These are phyloP conservation scores for Gossypium arboreum DNA, from an alignment of 345 rosid species.

Conservation along the genomic window DNA sequence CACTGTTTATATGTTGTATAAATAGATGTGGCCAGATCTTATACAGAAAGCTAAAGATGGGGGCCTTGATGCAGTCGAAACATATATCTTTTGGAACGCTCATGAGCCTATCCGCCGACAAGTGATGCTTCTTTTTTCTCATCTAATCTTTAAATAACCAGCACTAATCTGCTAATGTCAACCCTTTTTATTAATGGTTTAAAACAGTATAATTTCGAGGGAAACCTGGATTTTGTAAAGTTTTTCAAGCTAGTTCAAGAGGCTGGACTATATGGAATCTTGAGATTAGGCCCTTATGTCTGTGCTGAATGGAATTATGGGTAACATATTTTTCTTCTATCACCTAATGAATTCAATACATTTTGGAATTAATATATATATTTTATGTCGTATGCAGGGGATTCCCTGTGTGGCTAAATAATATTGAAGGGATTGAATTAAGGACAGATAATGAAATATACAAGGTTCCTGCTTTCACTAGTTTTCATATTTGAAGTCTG, in stretches of 20 bases:
- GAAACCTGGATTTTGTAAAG: slow-evolving; percentile 37
- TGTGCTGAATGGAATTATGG: slow-evolving; percentile 65
- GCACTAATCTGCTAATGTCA: not conserved
- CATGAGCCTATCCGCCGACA: slow-evolving; percentile 48
- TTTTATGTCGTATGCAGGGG: slow-evolving; percentile 25
- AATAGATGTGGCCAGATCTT: slow-evolving; percentile 59
- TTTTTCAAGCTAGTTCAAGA: slow-evolving; percentile 39
- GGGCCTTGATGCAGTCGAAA: slow-evolving; percentile 49
- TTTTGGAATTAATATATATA: not conserved
- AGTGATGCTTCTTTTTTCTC: not conserved
- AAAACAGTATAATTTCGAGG: slow-evolving; percentile 36
- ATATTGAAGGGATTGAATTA: slow-evolving; percentile 28
- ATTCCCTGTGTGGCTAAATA: slow-evolving; percentile 60
- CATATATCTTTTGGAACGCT: slow-evolving; percentile 51
- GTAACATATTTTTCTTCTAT: slow-evolving; percentile 19
- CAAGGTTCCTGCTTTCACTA: slow-evolving; percentile 27
- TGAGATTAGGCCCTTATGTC: slow-evolving; percentile 54
- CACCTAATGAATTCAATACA: too few relatives aligned
- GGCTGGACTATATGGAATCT: slow-evolving; percentile 38
- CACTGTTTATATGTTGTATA: not conserved
- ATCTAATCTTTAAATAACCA: not conserved
- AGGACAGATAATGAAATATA: slow-evolving; percentile 39
- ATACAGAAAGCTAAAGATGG: slow-evolving; percentile 49
- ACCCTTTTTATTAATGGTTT: not conserved
- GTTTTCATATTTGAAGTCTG: too few relatives aligned